Percentiles rank a stretch among this genome's conserved stretches.
Evolutionary conservation across 345 rosid genomes (phyloP).

Genomic region (Melaleuca alternifolia): DNA sequence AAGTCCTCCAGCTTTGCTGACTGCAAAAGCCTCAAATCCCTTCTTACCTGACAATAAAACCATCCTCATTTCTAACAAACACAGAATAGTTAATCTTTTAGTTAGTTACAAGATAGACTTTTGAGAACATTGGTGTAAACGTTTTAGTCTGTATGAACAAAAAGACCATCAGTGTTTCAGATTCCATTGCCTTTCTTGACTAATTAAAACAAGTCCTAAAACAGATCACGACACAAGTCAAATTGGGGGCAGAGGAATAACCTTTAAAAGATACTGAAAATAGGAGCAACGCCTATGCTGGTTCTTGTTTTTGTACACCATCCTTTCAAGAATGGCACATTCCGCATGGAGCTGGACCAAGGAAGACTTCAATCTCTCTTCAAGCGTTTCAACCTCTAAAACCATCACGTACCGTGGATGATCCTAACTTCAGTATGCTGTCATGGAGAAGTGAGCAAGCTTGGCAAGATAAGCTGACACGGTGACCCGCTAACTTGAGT

Average conservation of each 20-base stretch:
- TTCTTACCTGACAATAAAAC: slow-evolving; percentile 49
- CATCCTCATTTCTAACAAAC: background rate
- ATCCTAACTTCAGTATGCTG: background rate
- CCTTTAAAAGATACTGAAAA: slow-evolving; percentile 85
- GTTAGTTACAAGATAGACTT: background rate
- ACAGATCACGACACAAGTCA: background rate
- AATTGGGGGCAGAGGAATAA: background rate
- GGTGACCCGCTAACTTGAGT: background rate
- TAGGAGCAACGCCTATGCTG: slow-evolving; percentile 87
- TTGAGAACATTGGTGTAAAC: background rate
- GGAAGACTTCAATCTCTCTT: slow-evolving; percentile 50
- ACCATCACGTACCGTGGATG: slow-evolving; percentile 11
- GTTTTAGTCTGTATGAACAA: background rate
- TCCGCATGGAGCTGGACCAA: slow-evolving; percentile 46
- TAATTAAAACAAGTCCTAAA: background rate
- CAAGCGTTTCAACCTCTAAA: slow-evolving; percentile 21
- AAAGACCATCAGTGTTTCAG: background rate
- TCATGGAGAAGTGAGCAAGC: background rate
- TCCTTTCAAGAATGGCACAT: slow-evolving; percentile 55
- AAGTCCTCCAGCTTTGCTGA: slow-evolving; percentile 54
- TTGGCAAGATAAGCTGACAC: background rate
- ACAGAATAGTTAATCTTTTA: background rate
- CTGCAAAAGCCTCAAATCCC: slow-evolving; percentile 72
- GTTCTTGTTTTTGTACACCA: slow-evolving; percentile 85
- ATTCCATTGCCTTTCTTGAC: background rate